phyloP scores from a whole-genome alignment of 2,329 filamentous ascomycete species.

The Zarea fungicola region DNA sequence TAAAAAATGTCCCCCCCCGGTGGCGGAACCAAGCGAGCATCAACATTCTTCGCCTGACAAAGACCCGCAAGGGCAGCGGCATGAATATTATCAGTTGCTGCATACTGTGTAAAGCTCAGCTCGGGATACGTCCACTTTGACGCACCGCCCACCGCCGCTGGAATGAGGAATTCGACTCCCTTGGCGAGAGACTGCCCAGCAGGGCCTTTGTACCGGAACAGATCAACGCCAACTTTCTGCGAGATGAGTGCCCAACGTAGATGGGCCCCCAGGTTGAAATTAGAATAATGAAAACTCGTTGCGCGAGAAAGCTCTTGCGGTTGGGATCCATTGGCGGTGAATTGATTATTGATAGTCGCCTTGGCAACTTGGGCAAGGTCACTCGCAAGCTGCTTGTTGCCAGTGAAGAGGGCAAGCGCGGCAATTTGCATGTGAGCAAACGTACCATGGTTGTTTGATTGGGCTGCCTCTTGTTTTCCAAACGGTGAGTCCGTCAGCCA shows the following conservation, averaged over 20 bases:
- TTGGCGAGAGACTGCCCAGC: slow-evolving; percentile 19
- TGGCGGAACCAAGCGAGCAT: slow-evolving; percentile 16
- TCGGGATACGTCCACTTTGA: slow-evolving; percentile 20
- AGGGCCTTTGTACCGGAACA: slow-evolving; percentile 20
- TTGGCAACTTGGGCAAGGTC: neutral
- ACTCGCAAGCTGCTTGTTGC: slow-evolving; percentile 15
- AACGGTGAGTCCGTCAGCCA: slow-evolving; percentile 23
- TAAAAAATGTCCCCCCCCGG: slow-evolving; percentile 22
- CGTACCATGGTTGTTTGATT: slow-evolving; percentile 24
- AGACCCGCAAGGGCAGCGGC: slow-evolving; percentile 22
- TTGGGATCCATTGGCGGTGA: slow-evolving; percentile 20
- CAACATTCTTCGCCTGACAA: slow-evolving; percentile 13
- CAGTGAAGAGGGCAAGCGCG: slow-evolving; percentile 22
- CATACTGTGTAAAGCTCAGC: slow-evolving; percentile 19
- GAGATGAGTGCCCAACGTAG: slow-evolving; percentile 17
- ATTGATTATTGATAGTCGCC: slow-evolving; percentile 17
- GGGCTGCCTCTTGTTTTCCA: slow-evolving; percentile 16
- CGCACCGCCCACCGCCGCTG: slow-evolving; percentile 17
- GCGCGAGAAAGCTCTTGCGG: slow-evolving; percentile 23
- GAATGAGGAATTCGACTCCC: slow-evolving; percentile 21
- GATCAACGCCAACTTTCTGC: slow-evolving; percentile 19
- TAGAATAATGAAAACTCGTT: slow-evolving; percentile 24
- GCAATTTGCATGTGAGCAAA: slow-evolving; percentile 22
- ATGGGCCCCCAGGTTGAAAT: slow-evolving; percentile 20
- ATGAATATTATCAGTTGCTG: slow-evolving; percentile 22